Evolutionary conservation across 192 early-diverging fungal species (phyloP), one percentile per base, ranked within the genome.

Genomic region (Umbelopsis ramanniana): DNA sequence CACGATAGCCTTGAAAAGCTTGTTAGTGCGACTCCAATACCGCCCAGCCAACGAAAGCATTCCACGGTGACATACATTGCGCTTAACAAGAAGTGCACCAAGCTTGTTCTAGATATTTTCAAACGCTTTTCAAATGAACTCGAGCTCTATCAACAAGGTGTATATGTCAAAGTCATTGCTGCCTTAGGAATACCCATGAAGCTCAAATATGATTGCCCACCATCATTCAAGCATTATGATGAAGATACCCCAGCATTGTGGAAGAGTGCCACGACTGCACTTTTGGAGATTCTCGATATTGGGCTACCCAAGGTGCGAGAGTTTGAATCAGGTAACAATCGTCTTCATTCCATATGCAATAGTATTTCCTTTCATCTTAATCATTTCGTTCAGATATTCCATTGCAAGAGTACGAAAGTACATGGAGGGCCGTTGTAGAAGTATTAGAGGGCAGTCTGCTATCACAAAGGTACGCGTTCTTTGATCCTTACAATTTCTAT

Each of bases 141-240:
- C 17, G 81, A 71, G 12, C 60, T 95, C 1, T 94, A 88, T 67
- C 77, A 77, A 0, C 74, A 83, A 37, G 85, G 84, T 0, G 82
- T 83, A 0, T 89, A 83, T 78, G 84, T 81, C 29, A 82, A 79
- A 15, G 67, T 89, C n/a, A 79, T 87, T 66, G 71, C 75, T 46
- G 84, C 82, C 6, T 79, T 93, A 74, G 89, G 90, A 12, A 74
- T 92, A 17, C 87, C 91, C 0, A 92, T 96, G 92, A 79, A 83
- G 48, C 77, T 89, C 10, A 90, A 92, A 71, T 91, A 93, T 73
- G 85, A 90, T 17, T 93, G 94, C 50, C 93, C 94, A 14, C 73
- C 81, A n/a, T 85, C 90, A 10, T 89, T 82, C 23, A 86, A 82
- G 46, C 89, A 92, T 73, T 73, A 73, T 17, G 87, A 90, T 10